Evolutionary conservation across 2,329 filamentous ascomycete species (phyloP).

Genomic region (Hymenoscyphus scutula): DNA sequence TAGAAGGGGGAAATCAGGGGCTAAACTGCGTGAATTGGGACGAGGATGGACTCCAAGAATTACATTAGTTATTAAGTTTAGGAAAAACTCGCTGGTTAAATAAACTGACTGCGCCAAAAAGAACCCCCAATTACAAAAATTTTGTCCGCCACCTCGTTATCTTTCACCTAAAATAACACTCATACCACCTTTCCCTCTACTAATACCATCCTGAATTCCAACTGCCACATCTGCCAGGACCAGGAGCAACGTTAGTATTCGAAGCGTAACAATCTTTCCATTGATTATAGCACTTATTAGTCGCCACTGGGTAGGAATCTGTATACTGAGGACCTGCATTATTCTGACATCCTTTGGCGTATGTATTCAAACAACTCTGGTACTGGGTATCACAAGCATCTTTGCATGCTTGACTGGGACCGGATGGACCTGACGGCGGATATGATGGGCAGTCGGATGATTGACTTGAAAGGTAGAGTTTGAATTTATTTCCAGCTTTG

Average conservation of each 20-base stretch:
- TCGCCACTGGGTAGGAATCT: conserved; percentile 34
- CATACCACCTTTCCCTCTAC: neutral
- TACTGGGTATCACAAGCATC: conserved; percentile 55
- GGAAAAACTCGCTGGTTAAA: neutral
- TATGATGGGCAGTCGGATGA: conserved; percentile 46
- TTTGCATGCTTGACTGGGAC: conserved; percentile 44
- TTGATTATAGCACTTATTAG: conserved; percentile 48
- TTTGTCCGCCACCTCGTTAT: neutral
- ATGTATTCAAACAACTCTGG: conserved; percentile 46
- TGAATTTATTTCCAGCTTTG: conserved; percentile 44
- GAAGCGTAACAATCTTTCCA: conserved; percentile 47
- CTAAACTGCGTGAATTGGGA: too few species aligned
- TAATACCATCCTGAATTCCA: conserved; percentile 33
- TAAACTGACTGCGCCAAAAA: neutral
- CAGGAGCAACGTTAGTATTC: conserved; percentile 42
- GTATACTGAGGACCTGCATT: conserved; percentile 25
- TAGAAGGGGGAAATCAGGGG: too few species aligned
- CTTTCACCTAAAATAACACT: neutral
- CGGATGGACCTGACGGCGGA: conserved; percentile 36
- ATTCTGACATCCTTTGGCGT: conserved; percentile 48
- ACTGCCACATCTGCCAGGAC: conserved; percentile 41
- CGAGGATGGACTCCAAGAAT: neutral
- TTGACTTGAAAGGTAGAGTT: conserved; percentile 49
- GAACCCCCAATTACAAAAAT: neutral
- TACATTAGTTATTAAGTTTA: conserved; percentile 1